Evolutionary conservation across 2,329 filamentous ascomycete genomes (phyloP), one percentile per base, ranked within the genome.

Genomic region (Nigrograna mackinnonii): DNA sequence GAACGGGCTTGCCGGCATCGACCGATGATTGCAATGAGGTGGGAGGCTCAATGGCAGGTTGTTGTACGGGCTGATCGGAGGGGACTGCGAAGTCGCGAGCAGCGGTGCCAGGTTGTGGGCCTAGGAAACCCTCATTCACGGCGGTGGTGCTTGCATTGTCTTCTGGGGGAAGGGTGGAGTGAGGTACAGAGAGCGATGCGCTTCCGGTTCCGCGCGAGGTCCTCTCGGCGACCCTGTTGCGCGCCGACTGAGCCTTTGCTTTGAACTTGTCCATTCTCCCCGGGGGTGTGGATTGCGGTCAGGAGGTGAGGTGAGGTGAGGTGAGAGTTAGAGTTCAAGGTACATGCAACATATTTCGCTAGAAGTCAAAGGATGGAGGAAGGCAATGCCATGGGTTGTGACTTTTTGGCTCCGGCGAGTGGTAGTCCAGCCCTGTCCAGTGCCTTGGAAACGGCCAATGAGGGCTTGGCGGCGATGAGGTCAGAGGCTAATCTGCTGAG

Each of bases 241-340:
- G 64, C 37, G 65, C 63, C 18, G 60, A 56, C 38, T 60, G 55
- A 47, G 64, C 55, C 55, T 64, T 65, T 14, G 49, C 42, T 52
- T 60, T 64, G 21, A 66, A 47, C 38, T 54, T 65, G 46, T 68
- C 64, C 65, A 68, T 68, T n/a, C n/a, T n/a, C n/a, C n/a, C n/a
- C n/a, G n/a, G n/a, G n/a, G n/a, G n/a, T n/a, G n/a, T n/a, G n/a
- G n/a, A n/a, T n/a, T n/a, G n/a, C n/a, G n/a, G n/a, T n/a, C n/a
- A n/a, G n/a, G n/a, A n/a, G n/a, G n/a, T n/a, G n/a, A n/a, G n/a
- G n/a, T n/a, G n/a, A n/a, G n/a, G n/a, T n/a, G n/a, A n/a, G n/a
- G n/a, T n/a, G n/a, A n/a, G n/a, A n/a, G n/a, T n/a, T n/a, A n/a
- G n/a, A n/a, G n/a, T n/a, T n/a, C n/a, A n/a, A n/a, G n/a, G n/a